Conservation (phyloP, 2,329 filamentous ascomycete species). For the Aspergillus aculeatus region DNA sequence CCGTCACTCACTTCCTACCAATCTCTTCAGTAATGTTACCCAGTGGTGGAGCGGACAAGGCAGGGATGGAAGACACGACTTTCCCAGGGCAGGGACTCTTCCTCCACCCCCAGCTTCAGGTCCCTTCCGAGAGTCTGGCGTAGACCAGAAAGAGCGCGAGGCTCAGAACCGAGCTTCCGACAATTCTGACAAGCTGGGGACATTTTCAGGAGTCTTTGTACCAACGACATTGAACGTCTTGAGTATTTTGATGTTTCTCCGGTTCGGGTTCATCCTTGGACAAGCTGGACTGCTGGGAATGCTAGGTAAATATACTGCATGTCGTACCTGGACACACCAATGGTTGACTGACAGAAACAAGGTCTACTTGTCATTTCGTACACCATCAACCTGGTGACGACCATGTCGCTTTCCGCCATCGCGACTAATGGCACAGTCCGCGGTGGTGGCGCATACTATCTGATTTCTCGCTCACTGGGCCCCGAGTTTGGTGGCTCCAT, state of each 20-base stretch:
- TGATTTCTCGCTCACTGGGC: constrained; percentile 81
- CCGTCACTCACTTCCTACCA: constrained; percentile 20
- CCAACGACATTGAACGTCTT: constrained; percentile 86
- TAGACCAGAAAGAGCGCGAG: constrained; percentile 34
- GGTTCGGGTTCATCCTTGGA: constrained; percentile 81
- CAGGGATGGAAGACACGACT: constrained; percentile 12
- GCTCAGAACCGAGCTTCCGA: constrained; percentile 28
- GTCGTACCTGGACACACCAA: neutral
- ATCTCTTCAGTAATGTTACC: constrained; percentile 25
- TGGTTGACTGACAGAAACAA: constrained; percentile 31
- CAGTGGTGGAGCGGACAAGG: constrained; percentile 25
- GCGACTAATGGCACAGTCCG: constrained; percentile 87
- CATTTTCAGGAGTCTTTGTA: constrained; percentile 77
- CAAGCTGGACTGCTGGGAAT: constrained; percentile 78
- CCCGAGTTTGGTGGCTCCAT: constrained; percentile 89
- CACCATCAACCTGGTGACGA: constrained; percentile 76
- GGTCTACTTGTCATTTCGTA: constrained; percentile 75
- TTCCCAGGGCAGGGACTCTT: constrained; percentile 8
- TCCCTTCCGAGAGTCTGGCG: constrained; percentile 25
- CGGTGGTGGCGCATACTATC: constrained; percentile 82
- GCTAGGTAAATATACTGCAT: constrained; percentile 55
- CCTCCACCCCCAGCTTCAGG: constrained; percentile 20
- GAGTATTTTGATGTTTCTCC: constrained; percentile 88
- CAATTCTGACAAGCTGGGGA: constrained; percentile 64
- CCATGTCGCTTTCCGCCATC: constrained; percentile 82